Conservation (phyloP, 2,329 filamentous ascomycete genomes). For the Gliomastix tumulicola region DNA sequence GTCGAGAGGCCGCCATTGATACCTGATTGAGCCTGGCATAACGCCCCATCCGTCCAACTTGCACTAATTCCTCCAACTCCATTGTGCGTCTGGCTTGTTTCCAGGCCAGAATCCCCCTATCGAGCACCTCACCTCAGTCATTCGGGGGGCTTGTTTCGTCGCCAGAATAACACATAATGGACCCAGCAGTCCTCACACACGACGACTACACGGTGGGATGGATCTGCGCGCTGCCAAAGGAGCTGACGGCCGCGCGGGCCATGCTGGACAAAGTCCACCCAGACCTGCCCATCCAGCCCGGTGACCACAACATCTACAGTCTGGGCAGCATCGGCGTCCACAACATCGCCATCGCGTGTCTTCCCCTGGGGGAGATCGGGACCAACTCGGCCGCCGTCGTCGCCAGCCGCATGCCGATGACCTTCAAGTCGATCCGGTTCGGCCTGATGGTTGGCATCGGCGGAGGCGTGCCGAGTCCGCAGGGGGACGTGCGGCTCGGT, state of each 20-base stretch:
- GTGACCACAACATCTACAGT: slow-evolving; percentile 10
- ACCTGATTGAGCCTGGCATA: too few species aligned
- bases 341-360: slow-evolving; percentile 9
- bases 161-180: too few species aligned
- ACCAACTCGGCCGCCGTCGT: slow-evolving; percentile 2
- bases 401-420: slow-evolving; percentile 4
- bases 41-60: too few species aligned
- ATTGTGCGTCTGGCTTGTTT: too few species aligned
- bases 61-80: too few species aligned
- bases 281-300: not conserved
- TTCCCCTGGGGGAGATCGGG: slow-evolving; percentile 5
- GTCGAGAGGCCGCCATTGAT: too few species aligned
- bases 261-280: slow-evolving; percentile 12
- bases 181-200: too few species aligned
- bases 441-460: slow-evolving; percentile 7
- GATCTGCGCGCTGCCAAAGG: slow-evolving; percentile 13
- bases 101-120: too few species aligned
- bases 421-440: slow-evolving; percentile 5
- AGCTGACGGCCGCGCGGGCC: slow-evolving; percentile 9
- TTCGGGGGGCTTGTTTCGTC: too few species aligned
- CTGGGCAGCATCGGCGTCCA: too few species aligned
- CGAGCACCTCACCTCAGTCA: too few species aligned
- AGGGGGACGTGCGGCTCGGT: not conserved
- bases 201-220: slow-evolving; percentile 14
- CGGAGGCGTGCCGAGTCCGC: not conserved